Percentiles rank a stretch among this genome's conserved stretches.
Conservation (phyloP, 2,329 filamentous ascomycete genomes). For the Colletotrichum caudatum region DNA sequence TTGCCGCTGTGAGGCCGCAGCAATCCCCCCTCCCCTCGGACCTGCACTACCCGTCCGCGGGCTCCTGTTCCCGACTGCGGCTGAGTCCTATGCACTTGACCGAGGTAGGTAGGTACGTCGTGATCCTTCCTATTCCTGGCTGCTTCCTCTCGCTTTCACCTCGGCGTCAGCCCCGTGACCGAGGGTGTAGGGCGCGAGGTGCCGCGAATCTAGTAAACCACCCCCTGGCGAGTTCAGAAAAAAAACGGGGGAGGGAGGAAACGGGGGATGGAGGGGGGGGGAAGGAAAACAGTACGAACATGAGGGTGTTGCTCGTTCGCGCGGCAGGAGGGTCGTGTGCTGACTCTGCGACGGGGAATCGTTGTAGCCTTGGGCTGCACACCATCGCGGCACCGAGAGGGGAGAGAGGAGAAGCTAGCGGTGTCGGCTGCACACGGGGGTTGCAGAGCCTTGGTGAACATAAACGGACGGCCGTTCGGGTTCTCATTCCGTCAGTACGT, state of each 20-base stretch:
- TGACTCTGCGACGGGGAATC: background rate
- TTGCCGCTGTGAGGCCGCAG: background rate
- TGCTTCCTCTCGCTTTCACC: constrained; percentile 15
- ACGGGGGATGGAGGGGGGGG: too few relatives aligned
- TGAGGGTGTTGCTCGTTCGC: constrained; percentile 17
- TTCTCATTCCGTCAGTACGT: background rate
- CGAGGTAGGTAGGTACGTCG: background rate
- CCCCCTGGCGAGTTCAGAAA: background rate
- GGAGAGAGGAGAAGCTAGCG: background rate
- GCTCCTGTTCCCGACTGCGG: background rate
- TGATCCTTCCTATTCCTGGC: background rate
- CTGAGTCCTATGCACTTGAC: background rate
- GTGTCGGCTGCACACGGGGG: background rate
- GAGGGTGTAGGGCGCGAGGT: constrained; percentile 11
- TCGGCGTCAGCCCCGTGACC: constrained; percentile 34
- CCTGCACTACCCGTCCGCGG: background rate
- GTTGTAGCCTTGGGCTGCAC: constrained; percentile 36
- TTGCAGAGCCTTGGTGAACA: background rate
- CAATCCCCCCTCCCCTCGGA: background rate
- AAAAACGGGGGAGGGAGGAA: too few relatives aligned
- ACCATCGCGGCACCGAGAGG: constrained; percentile 10
- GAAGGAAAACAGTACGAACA: background rate
- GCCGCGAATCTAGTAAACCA: background rate
- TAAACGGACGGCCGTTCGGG: background rate
- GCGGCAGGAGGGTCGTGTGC: background rate